Evolutionary conservation across 208 protist genomes (phyloP).

Genomic region (Trypanosoma avium): DNA sequence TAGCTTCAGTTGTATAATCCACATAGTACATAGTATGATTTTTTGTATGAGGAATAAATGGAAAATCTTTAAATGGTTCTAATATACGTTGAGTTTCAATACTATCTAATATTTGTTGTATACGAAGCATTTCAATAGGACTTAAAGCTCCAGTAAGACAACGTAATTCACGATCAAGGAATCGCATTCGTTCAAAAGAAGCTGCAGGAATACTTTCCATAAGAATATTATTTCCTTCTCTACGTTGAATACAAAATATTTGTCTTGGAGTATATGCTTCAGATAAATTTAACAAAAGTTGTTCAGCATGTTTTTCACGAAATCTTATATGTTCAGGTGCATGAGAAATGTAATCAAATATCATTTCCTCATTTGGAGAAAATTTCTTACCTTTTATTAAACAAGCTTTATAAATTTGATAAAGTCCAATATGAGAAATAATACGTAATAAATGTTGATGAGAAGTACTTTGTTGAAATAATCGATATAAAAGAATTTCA

Average conservation of each 20-base stretch:
- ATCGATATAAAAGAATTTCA: constrained; percentile 49
- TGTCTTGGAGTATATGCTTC: constrained; percentile 52
- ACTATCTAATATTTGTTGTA: constrained; percentile 28
- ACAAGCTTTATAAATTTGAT: constrained; percentile 48
- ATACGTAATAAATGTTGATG: constrained; percentile 90
- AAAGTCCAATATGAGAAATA: constrained; percentile 82
- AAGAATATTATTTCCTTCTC: constrained; percentile 77
- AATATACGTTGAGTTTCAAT: constrained; percentile 24
- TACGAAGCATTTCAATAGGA: constrained; percentile 65
- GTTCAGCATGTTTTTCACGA: constrained; percentile 64
- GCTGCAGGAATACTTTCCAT: constrained; percentile 75
- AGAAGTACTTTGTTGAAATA: constrained; percentile 86
- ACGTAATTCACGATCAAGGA: constrained; percentile 68
- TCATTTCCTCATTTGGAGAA: constrained; percentile 27
- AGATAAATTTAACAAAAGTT: constrained; percentile 70
- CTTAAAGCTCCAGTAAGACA: constrained; percentile 62
- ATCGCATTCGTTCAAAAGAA: constrained; percentile 80
- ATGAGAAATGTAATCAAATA: constrained; percentile 69
- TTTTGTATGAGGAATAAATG: constrained; percentile 69
- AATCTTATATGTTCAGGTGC: constrained; percentile 80
- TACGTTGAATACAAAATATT: constrained; percentile 78
- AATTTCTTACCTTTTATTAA: constrained; percentile 24
- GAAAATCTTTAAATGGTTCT: constrained; percentile 45
- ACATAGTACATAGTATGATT: constrained; percentile 55
- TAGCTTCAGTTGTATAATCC: constrained; percentile 76